Conservation (phyloP, 2,329 filamentous ascomycete genomes). For the Clonostachys rosea region DNA sequence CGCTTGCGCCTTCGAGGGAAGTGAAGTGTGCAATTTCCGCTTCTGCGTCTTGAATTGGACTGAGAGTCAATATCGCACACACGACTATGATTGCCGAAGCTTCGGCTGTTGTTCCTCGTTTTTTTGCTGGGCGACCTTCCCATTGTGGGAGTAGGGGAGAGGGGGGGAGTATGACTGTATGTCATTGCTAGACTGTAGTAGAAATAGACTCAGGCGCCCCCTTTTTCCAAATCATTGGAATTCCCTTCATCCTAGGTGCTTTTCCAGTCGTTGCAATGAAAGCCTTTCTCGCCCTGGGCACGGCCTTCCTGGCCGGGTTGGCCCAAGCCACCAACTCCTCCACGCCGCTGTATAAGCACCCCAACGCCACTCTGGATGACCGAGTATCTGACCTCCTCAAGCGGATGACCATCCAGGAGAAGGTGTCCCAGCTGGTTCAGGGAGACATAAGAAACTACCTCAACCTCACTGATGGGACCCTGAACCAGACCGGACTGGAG, state of each 20-base stretch:
- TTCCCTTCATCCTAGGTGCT: no score
- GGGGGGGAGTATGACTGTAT: no score
- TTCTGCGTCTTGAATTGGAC: no score
- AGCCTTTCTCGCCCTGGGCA: constrained; percentile 8
- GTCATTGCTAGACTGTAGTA: no score
- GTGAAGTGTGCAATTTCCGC: no score
- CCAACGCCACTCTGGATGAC: constrained; percentile 55
- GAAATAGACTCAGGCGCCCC: no score
- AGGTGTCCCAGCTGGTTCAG: constrained; percentile 64
- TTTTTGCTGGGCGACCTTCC: neutral
- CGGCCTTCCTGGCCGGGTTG: constrained; percentile 13
- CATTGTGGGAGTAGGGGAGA: neutral
- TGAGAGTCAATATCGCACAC: no score
- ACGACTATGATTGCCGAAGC: neutral
- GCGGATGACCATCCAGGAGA: constrained; percentile 72
- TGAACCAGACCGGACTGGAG: constrained; percentile 63
- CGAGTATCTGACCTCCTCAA: constrained; percentile 64
- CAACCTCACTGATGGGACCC: constrained; percentile 59
- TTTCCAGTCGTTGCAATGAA: no score
- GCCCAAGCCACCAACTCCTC: constrained; percentile 13
- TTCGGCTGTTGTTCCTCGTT: neutral
- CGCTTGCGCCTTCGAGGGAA: no score
- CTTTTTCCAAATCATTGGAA: no score
- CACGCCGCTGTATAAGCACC: constrained; percentile 55
- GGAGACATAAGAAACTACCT: constrained; percentile 72